phyloP scores from a whole-genome alignment of 352 stramenopile genomes.

The Phytophthora colocasiae region DNA sequence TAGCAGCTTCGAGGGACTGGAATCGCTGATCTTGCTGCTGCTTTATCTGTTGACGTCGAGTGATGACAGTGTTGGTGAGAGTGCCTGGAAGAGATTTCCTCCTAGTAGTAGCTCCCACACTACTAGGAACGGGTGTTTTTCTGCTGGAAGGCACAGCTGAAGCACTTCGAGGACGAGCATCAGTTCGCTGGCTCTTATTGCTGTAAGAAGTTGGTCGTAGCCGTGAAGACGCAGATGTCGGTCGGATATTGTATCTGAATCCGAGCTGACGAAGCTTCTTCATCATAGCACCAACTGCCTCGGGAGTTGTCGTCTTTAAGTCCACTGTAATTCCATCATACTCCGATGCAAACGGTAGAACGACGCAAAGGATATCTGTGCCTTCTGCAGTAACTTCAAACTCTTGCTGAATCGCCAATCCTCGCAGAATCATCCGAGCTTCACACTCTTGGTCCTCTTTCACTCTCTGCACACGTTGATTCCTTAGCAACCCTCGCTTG shows the following conservation, averaged over 20 bases:
- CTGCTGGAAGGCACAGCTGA: not conserved
- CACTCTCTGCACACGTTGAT: constrained; percentile 38
- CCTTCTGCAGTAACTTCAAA: constrained; percentile 28
- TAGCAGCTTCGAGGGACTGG: constrained; percentile 45
- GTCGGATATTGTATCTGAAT: constrained; percentile 33
- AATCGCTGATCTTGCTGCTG: constrained; percentile 50
- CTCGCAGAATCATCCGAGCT: constrained; percentile 11
- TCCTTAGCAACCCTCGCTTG: constrained; percentile 37
- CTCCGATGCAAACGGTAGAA: constrained; percentile 10
- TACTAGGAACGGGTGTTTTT: constrained; percentile 8
- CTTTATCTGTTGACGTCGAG: constrained; percentile 22
- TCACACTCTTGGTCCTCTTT: constrained; percentile 10
- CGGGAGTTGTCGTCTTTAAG: not conserved
- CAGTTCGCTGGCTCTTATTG: constrained; percentile 1
- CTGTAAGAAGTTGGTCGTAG: constrained; percentile 4
- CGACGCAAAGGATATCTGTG: constrained; percentile 25
- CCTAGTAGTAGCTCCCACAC: constrained; percentile 1
- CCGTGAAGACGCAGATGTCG: not conserved
- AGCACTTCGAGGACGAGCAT: constrained; percentile 6
- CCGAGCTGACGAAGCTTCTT: constrained; percentile 34
- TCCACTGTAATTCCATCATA: not conserved
- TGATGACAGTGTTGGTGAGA: not conserved
- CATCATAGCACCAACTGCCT: constrained; percentile 26
- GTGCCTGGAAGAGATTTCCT: constrained; percentile 10
- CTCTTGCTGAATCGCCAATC: constrained; percentile 18